Percentiles rank a stretch among this genome's conserved stretches.
Conservation (phyloP, 257 asterid genomes). For the Solanum appendiculatum region DNA sequence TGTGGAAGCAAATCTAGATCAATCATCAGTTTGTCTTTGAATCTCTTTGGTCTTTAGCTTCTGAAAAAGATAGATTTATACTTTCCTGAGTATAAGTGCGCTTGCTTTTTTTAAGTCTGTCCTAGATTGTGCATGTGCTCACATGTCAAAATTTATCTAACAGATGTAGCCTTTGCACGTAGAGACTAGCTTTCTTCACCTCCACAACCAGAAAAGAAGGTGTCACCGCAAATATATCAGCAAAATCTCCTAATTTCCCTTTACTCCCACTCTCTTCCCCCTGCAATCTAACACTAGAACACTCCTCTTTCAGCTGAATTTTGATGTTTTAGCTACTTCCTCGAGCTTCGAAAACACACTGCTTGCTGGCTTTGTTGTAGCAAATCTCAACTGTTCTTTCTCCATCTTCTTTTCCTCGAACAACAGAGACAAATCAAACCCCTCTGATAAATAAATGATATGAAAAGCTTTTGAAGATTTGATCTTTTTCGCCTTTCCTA, state of each 20-base stretch:
- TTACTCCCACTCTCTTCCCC: slow-evolving; percentile 53
- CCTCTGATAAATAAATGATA: slow-evolving; percentile 48
- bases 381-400: slow-evolving; percentile 45
- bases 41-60: not conserved
- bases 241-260: slow-evolving; percentile 59
- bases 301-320: slow-evolving; percentile 58
- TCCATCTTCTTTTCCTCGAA: slow-evolving; percentile 45
- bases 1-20: not conserved
- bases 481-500: slow-evolving; percentile 23
- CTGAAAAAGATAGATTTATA: not conserved
- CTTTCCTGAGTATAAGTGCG: not conserved
- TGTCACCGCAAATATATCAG: slow-evolving; percentile 43
- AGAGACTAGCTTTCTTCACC: slow-evolving; percentile 46
- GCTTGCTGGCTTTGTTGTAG: slow-evolving; percentile 48
- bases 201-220: slow-evolving; percentile 55
- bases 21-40: not conserved
- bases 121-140: not conserved
- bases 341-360: slow-evolving; percentile 60
- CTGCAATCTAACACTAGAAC: slow-evolving; percentile 50
- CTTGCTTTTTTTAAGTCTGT: not conserved
- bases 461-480: slow-evolving; percentile 53
- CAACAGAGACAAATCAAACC: slow-evolving; percentile 45
- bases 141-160: not conserved
- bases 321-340: slow-evolving; percentile 45
- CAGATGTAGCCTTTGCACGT: not conserved